Evolutionary conservation across 345 rosid genomes (phyloP).

Genomic region (Laguncularia racemosa): DNA sequence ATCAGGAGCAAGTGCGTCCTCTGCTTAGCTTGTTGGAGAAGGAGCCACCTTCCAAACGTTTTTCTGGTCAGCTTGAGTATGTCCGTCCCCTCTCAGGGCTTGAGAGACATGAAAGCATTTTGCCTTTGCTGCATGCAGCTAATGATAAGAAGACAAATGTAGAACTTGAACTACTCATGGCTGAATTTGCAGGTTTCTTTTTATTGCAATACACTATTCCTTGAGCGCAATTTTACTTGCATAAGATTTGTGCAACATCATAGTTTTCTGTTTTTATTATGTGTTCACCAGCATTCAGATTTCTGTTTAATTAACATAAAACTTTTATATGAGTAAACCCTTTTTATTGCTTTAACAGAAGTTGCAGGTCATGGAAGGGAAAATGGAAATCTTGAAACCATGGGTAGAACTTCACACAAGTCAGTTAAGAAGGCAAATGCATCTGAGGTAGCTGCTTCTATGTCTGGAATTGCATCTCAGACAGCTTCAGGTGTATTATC

Average conservation of each 20-base stretch:
- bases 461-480: constrained; percentile 82
- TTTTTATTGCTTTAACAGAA: constrained; percentile 45
- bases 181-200: constrained; percentile 81
- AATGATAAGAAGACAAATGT: constrained; percentile 85
- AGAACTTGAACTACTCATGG: constrained; percentile 89
- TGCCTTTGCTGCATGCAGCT: constrained; percentile 80
- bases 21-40: constrained; percentile 95
- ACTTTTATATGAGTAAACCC: too few species aligned
- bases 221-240: not conserved
- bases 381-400: constrained; percentile 59
- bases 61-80: constrained; percentile 88
- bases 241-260: not conserved
- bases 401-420: constrained; percentile 54
- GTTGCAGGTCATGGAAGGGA: constrained; percentile 79
- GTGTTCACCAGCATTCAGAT: too few species aligned
- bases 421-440: constrained; percentile 54
- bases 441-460: constrained; percentile 68
- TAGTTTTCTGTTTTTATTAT: not conserved
- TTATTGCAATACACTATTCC: constrained; percentile 2
- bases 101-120: constrained; percentile 87
- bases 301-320: too few species aligned
- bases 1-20: constrained; percentile 87
- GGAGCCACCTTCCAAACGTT: constrained; percentile 85
- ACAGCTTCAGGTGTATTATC: constrained; percentile 91
- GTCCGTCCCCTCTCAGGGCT: constrained; percentile 73